phyloP scores from a whole-genome alignment of 148 eudicot genomes.

The Rhododendron molle region DNA sequence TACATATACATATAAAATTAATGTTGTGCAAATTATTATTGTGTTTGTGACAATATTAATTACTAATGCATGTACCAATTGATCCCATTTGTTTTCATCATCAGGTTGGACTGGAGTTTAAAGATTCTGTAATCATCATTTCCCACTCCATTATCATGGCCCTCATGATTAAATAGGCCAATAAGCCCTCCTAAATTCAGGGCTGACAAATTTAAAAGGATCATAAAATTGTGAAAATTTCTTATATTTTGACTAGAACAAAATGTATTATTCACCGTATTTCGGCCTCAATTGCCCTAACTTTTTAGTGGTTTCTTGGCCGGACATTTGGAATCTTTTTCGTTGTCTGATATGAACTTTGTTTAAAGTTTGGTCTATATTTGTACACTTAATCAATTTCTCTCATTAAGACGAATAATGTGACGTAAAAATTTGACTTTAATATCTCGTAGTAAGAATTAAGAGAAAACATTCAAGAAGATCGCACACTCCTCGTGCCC shows the following conservation, averaged over 20 bases:
- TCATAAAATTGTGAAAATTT: neutral
- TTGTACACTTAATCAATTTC: too few relatives aligned
- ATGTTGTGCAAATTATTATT: neutral
- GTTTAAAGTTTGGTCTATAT: neutral
- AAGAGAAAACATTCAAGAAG: too few relatives aligned
- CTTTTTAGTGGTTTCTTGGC: too few relatives aligned
- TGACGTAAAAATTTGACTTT: too few relatives aligned
- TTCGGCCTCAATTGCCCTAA: neutral
- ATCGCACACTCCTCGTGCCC: too few relatives aligned
- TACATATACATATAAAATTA: too few relatives aligned
- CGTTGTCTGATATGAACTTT: neutral
- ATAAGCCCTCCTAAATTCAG: neutral
- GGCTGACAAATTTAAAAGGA: neutral
- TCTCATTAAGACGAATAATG: neutral
- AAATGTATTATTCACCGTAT: too few relatives aligned
- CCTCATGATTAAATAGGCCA: neutral
- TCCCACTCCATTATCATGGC: neutral
- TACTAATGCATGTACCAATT: too few relatives aligned
- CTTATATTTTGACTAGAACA: too few relatives aligned
- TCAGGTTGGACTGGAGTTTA: neutral
- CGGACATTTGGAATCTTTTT: neutral
- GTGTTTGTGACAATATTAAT: neutral
- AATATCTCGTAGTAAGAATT: too few relatives aligned
- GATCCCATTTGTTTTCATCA: neutral
- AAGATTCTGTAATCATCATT: neutral